Evolutionary conservation across 495 filamentous ascomycete species (phyloP), one percentile per base, ranked within the genome.

Genomic region (Talaromyces thailandensis): DNA sequence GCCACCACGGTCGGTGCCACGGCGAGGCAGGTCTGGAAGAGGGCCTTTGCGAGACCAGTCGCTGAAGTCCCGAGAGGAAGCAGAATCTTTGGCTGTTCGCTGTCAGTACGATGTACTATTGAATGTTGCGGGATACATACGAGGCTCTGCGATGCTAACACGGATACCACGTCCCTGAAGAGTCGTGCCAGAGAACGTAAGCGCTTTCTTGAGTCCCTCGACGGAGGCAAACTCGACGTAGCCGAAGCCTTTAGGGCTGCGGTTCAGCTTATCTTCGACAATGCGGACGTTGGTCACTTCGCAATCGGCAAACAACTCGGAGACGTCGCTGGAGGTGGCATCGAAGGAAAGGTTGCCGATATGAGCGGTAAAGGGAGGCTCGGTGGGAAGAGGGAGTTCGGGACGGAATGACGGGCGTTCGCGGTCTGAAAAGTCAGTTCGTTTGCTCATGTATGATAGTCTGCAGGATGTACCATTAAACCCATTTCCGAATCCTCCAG

Each of bases 281-380:
- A 98, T 91, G 67, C 94, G 89, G 60, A 98, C 91, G 68, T 85
- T 97, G 16, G 87, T 88, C 66, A 95, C 86, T 60, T 88, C 80
- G 75, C 94, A 98, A 32, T 80, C 90, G 29, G 79, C 71, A 71
- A 98, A 96, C 67, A 98, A 94, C 6, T 90, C 89, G 63, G 82
- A 83, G 60, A 98, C 85, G 64, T 93, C 88, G 61, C 81, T 86
- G 52, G 81, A 79, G 9, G 90, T 94, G 24, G 91, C 90, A 72
- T 97, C 93, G 71, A 96, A 98, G 23, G 93, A 91, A 56, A 98
- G 85, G 69, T 98, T 98, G 63, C 95, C 94, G 58, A 98, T 84
- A 79, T 98, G 95, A 53, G 90, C 92, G 51, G 94, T 98, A 77
- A 84, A 98, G 0, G 94, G 94, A 29, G 94, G 93, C 76, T 92